Percentiles rank a stretch among this genome's conserved stretches.
These are phyloP conservation scores for Elsinoe australis DNA, from an alignment of 2,329 filamentous ascomycete species.

Conservation along the genomic window DNA sequence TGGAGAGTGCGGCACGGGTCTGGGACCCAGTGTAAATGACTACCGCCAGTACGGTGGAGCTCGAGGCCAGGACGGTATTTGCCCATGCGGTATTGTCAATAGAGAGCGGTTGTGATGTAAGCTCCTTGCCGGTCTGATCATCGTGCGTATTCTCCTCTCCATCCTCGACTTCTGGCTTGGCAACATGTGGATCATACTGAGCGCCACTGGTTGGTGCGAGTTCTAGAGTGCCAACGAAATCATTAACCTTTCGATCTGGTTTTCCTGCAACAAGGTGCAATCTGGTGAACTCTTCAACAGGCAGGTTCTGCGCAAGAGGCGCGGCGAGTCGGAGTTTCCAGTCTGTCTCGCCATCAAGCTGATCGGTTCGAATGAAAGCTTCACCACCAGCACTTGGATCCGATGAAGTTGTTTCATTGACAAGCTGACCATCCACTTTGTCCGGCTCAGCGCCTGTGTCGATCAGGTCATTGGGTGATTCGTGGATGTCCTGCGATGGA, in stretches of 20 bases:
- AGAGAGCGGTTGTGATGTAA: conserved; percentile 59
- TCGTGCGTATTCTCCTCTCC: conserved; percentile 7
- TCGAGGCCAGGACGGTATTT: conserved; percentile 92
- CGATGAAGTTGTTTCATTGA: conserved; percentile 29
- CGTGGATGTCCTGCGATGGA: no score
- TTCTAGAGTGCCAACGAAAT: conserved; percentile 85
- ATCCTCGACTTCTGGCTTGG: conserved; percentile 17
- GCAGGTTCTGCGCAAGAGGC: conserved; percentile 71
- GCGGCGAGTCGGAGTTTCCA: conserved; percentile 94
- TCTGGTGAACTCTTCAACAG: conserved; percentile 59
- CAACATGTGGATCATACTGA: conserved; percentile 39
- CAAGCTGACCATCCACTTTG: conserved; percentile 20
- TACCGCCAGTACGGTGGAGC: conserved; percentile 77
- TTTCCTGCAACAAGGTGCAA: conserved; percentile 72
- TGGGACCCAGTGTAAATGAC: conserved; percentile 93
- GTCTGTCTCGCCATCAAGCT: conserved; percentile 94
- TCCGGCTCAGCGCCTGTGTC: conserved; percentile 25
- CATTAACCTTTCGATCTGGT: conserved; percentile 88
- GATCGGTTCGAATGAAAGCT: conserved; percentile 94
- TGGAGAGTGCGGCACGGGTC: conserved; percentile 88
- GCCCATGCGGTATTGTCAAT: conserved; percentile 99
- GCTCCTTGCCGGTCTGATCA: conserved; percentile 18
- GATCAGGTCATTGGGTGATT: conserved; percentile 24
- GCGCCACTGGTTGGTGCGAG: conserved; percentile 50
- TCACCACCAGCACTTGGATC: conserved; percentile 57